phyloP scores from a whole-genome alignment of 371 early-diverging fungal genomes.

The Homolaphlyctis polyrhiza region DNA sequence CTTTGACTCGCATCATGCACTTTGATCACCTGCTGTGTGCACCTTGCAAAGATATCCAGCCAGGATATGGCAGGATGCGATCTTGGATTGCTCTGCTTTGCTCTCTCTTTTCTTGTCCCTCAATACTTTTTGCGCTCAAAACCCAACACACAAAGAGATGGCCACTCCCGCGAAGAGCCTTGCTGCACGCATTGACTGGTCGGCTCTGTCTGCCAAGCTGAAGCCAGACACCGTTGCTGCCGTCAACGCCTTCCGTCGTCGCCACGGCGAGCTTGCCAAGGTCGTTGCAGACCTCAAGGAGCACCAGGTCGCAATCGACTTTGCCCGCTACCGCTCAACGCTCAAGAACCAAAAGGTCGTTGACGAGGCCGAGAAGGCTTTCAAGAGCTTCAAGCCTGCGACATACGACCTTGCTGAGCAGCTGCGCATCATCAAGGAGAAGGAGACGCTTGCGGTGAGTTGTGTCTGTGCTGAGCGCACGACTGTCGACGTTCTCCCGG shows the following conservation, averaged over 20 bases:
- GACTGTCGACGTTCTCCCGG: too few species aligned
- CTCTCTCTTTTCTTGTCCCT: too few species aligned
- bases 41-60: too few species aligned
- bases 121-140: too few species aligned
- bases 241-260: constrained; percentile 88
- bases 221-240: constrained; percentile 84
- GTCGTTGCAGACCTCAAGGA: constrained; percentile 78
- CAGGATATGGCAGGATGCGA: too few species aligned
- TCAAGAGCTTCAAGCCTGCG: constrained; percentile 74
- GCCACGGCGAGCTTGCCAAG: constrained; percentile 82
- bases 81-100: too few species aligned
- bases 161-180: not conserved
- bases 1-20: too few species aligned
- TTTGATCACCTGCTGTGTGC: too few species aligned
- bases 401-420: constrained; percentile 81
- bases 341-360: constrained; percentile 88
- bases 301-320: constrained; percentile 78
- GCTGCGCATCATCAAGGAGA: constrained; percentile 77
- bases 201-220: constrained; percentile 75
- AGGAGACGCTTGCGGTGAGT: constrained; percentile 84
- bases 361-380: constrained; percentile 82
- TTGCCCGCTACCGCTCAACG: constrained; percentile 75
- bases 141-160: too few species aligned
- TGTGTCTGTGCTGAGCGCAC: not conserved
- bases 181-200: constrained; percentile 68